phyloP scores from a whole-genome alignment of 225 moss, liverwort and hornwort genomes.

The Antitrichia curtipendula region DNA sequence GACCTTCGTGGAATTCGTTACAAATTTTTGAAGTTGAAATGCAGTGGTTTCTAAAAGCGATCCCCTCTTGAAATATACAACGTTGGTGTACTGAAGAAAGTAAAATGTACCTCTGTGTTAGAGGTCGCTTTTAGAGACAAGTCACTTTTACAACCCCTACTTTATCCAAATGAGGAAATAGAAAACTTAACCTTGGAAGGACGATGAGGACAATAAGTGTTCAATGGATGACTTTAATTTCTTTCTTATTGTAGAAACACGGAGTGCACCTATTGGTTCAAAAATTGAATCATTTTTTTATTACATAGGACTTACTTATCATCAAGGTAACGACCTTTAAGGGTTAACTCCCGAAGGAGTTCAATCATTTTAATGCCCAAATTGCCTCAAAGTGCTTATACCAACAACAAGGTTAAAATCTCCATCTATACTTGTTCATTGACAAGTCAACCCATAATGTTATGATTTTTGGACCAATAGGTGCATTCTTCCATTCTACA shows the following conservation, averaged over 20 bases:
- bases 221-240: not conserved
- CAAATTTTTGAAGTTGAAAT: too few relatives aligned
- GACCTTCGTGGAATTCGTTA: too few relatives aligned
- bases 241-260: not conserved
- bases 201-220: not conserved
- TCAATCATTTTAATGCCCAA: not conserved
- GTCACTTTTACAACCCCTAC: too few relatives aligned
- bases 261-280: not conserved
- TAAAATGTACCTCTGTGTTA: too few relatives aligned
- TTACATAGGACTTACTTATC: accelerated
- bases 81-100: too few relatives aligned
- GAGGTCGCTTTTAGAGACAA: too few relatives aligned
- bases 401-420: not conserved
- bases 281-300: not conserved
- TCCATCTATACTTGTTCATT: not conserved
- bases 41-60: too few relatives aligned
- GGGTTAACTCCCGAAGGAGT: not conserved
- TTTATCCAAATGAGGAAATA: not conserved
- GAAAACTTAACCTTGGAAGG: not conserved
- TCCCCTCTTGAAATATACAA: too few relatives aligned
- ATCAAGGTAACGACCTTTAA: accelerated
- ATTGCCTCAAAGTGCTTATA: not conserved
- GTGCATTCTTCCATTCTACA: not conserved
- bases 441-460: not conserved
- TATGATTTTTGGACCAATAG: not conserved